Conservation (phyloP, 805 yeast genomes). For the Torulaspora indica region DNA sequence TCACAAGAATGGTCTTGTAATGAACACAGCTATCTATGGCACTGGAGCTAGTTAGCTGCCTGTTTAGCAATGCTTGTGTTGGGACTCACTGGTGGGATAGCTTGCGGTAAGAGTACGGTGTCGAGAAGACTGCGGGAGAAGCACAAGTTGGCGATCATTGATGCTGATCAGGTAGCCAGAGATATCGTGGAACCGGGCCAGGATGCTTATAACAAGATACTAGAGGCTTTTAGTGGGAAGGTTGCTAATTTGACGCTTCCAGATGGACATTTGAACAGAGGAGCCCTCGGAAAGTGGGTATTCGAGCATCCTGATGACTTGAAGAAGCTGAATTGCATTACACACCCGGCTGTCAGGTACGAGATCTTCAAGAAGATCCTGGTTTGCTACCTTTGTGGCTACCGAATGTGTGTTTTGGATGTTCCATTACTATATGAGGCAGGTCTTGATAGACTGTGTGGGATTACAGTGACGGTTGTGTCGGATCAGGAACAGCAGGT, state of each 20-base stretch:
- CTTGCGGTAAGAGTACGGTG: slow-evolving; percentile 94
- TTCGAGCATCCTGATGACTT: slow-evolving; percentile 64
- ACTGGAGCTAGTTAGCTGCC: background rate
- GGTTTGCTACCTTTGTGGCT: slow-evolving; percentile 52
- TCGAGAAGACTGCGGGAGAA: slow-evolving; percentile 52
- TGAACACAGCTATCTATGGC: background rate
- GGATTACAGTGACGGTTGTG: slow-evolving; percentile 60
- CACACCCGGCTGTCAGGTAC: slow-evolving; percentile 77
- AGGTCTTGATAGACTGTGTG: slow-evolving; percentile 65
- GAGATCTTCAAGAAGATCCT: slow-evolving; percentile 58
- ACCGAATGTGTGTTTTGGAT: slow-evolving; percentile 67
- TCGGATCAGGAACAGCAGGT: slow-evolving; percentile 58
- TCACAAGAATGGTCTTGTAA: background rate
- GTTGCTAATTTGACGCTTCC: slow-evolving; percentile 45
- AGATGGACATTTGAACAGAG: slow-evolving; percentile 54
- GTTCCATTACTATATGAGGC: slow-evolving; percentile 89
- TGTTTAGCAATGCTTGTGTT: slow-evolving; percentile 64
- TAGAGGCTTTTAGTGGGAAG: slow-evolving; percentile 51
- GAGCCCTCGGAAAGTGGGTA: slow-evolving; percentile 70
- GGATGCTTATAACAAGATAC: slow-evolving; percentile 62
- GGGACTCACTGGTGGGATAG: slow-evolving; percentile 97
- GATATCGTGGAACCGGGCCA: slow-evolving; percentile 80
- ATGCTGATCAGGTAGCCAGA: slow-evolving; percentile 87
- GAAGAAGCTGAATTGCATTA: slow-evolving; percentile 59
- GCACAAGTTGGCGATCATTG: slow-evolving; percentile 59